A percentile compares a stretch with the other conserved stretches of the same genome.
These are phyloP conservation scores for Acacia crassicarpa DNA, from an alignment of 306 rosid species.

Conservation along the genomic window DNA sequence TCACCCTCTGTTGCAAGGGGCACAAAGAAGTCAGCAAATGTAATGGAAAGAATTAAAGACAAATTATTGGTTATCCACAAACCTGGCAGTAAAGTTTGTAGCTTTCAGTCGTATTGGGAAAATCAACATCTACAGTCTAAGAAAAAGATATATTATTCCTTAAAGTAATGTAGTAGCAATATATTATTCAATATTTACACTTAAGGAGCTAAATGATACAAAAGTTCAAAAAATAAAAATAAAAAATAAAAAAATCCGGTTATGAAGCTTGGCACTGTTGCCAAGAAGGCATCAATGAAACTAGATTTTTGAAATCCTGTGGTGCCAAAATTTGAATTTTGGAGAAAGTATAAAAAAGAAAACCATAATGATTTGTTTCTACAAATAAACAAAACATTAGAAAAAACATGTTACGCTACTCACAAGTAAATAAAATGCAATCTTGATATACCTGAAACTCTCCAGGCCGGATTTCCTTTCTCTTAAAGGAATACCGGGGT, in stretches of 20 bases:
- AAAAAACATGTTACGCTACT: neutral
- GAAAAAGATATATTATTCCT: slow-evolving; percentile 6
- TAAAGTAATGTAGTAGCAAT: slow-evolving; percentile 22
- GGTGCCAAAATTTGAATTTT: slow-evolving; percentile 2
- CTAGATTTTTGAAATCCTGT: neutral
- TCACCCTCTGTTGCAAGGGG: slow-evolving; percentile 71
- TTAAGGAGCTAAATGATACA: slow-evolving; percentile 15
- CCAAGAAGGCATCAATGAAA: slow-evolving; percentile 1
- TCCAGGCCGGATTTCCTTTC: slow-evolving; percentile 93
- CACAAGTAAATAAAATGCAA: slow-evolving; percentile 10
- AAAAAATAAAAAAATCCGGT: neutral
- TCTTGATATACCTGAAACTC: slow-evolving; percentile 82
- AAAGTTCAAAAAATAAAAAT: slow-evolving; percentile 1
- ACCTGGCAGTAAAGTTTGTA: slow-evolving; percentile 95
- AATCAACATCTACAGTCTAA: slow-evolving; percentile 82
- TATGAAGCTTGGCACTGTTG: neutral
- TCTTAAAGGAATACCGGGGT: slow-evolving; percentile 90
- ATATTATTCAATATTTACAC: neutral
- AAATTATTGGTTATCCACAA: slow-evolving; percentile 37
- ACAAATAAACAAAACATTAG: neutral
- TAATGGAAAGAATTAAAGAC: slow-evolving; percentile 27
- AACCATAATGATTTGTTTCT: neutral
- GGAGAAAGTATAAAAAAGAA: neutral
- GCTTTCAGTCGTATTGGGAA: slow-evolving; percentile 94
- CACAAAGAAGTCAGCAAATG: slow-evolving; percentile 33